Conservation (phyloP, 2,329 filamentous ascomycete species). For the Hyphodiscus sp. region DNA sequence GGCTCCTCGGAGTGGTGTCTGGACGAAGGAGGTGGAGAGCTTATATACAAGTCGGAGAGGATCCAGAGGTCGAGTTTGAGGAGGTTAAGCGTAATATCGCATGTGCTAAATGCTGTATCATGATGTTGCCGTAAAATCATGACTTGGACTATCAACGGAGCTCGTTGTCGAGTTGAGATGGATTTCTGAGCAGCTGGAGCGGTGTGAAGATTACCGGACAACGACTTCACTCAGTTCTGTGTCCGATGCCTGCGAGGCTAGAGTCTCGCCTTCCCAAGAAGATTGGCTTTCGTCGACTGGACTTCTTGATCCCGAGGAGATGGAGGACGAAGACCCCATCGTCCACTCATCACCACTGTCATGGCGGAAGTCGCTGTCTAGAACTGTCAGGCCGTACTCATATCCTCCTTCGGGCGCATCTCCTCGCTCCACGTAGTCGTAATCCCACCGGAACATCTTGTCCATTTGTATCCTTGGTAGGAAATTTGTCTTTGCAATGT, state of each 20-base stretch:
- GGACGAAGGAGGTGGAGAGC: slow-evolving; percentile 11
- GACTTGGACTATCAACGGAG: slow-evolving; percentile 18
- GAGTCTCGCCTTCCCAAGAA: slow-evolving; percentile 50
- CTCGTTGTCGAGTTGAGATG: slow-evolving; percentile 12
- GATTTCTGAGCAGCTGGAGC: slow-evolving; percentile 4
- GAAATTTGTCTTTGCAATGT: slow-evolving; percentile 72
- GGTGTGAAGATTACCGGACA: slow-evolving; percentile 16
- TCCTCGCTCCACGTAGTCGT: slow-evolving; percentile 86
- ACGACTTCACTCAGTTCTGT: slow-evolving; percentile 28
- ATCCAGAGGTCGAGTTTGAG: slow-evolving; percentile 11
- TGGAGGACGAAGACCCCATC: slow-evolving; percentile 67
- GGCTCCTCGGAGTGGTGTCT: slow-evolving; percentile 1
- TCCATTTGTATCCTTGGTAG: slow-evolving; percentile 75
- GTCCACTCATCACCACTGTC: slow-evolving; percentile 83
- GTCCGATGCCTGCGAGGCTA: slow-evolving; percentile 32
- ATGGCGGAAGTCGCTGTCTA: slow-evolving; percentile 22
- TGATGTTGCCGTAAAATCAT: slow-evolving; percentile 29
- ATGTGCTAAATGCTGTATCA: slow-evolving; percentile 30
- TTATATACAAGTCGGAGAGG: slow-evolving; percentile 24
- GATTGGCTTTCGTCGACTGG: slow-evolving; percentile 49
- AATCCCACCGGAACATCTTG: slow-evolving; percentile 89
- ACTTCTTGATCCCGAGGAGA: slow-evolving; percentile 30
- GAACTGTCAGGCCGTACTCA: slow-evolving; percentile 40
- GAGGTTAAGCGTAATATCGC: slow-evolving; percentile 17
- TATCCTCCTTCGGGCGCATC: slow-evolving; percentile 52